Conservation (phyloP, 139 green algal species). For the Chlamydomonas applanata region DNA sequence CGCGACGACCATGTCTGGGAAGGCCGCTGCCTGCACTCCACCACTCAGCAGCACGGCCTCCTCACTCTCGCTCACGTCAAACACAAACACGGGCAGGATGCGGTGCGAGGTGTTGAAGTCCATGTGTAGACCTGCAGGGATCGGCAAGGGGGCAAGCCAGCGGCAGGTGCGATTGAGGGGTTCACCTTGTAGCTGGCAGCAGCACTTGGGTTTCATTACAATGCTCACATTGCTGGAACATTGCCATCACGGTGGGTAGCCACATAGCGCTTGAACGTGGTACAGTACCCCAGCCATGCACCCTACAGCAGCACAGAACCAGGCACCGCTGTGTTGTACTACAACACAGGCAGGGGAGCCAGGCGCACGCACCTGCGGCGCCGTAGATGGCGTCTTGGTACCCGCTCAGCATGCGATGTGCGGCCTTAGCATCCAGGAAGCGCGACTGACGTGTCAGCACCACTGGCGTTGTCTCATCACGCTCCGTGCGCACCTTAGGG, state of each 20-base stretch:
- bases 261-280: too few species aligned
- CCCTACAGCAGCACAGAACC: too few species aligned
- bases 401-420: background rate
- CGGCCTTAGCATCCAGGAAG: background rate
- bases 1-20: conserved; percentile 9
- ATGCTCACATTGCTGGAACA: too few species aligned
- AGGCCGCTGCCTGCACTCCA: background rate
- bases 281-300: too few species aligned
- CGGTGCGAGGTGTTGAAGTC: background rate
- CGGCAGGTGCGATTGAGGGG: too few species aligned
- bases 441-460: background rate
- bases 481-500: conserved; percentile 10
- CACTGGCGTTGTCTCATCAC: background rate
- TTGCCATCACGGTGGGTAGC: too few species aligned
- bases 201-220: too few species aligned
- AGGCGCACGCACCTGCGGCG: background rate
- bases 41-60: background rate
- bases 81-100: conserved; percentile 7
- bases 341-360: background rate
- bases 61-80: background rate
- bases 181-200: too few species aligned
- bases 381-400: conserved; percentile 12
- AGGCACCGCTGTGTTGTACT: background rate
- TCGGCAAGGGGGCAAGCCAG: too few species aligned
- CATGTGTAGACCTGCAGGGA: too few species aligned